A percentile compares a stretch with the other conserved stretches of the same genome.
These are phyloP conservation scores for Alternaria hordeiaustralica DNA, from an alignment of 2,329 filamentous ascomycete genomes.

Conservation along the genomic window DNA sequence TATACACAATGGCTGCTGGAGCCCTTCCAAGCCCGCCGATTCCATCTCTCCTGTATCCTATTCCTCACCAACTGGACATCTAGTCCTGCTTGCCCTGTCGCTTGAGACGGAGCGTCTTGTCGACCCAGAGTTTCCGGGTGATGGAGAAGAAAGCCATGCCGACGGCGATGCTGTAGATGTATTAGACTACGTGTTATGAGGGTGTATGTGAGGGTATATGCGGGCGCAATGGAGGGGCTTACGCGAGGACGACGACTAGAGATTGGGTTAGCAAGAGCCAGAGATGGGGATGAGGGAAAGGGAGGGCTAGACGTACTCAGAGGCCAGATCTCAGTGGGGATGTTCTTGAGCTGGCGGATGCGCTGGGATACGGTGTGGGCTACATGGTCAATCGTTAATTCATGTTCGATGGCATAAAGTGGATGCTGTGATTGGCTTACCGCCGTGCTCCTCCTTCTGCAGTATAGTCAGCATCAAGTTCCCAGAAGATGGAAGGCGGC, in stretches of 20 bases:
- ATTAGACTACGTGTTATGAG: slow-evolving; percentile 27
- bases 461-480: slow-evolving; percentile 48
- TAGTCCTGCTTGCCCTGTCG: slow-evolving; percentile 62
- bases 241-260: slow-evolving; percentile 83
- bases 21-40: slow-evolving; percentile 15
- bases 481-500: background rate
- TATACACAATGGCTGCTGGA: slow-evolving; percentile 34
- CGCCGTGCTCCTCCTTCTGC: slow-evolving; percentile 69
- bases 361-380: slow-evolving; percentile 97
- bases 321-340: slow-evolving; percentile 92
- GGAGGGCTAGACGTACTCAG: slow-evolving; percentile 81
- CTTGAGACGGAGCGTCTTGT: slow-evolving; percentile 90
- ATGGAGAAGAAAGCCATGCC: slow-evolving; percentile 82
- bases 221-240: slow-evolving; percentile 52
- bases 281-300: too few species aligned
- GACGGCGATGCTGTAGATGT: slow-evolving; percentile 65
- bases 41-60: slow-evolving; percentile 1
- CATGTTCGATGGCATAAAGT: slow-evolving; percentile 6
- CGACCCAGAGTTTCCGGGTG: slow-evolving; percentile 79
- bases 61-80: slow-evolving; percentile 1
- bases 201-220: background rate
- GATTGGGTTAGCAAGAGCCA: slow-evolving; percentile 17
- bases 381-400: slow-evolving; percentile 51
- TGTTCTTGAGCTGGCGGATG: slow-evolving; percentile 84
- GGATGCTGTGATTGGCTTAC: slow-evolving; percentile 53